phyloP scores from a whole-genome alignment of 129 eudicot genomes.

The Lactuca sativa region DNA sequence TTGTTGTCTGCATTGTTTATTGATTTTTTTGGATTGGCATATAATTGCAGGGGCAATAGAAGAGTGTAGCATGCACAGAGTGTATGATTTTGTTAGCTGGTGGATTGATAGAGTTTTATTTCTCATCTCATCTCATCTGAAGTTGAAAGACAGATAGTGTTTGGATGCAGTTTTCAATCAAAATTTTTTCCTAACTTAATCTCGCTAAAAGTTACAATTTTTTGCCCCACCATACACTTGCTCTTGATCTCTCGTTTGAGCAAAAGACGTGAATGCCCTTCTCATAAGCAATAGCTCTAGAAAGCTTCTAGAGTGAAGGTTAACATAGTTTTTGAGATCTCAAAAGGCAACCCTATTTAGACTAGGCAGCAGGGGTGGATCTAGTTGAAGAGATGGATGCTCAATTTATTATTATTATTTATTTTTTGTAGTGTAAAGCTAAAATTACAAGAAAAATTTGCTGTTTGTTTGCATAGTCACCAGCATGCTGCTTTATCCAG shows the following conservation, averaged over 20 bases:
- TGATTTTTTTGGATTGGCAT: conserved; percentile 89
- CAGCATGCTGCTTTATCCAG: neutral
- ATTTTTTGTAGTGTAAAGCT: no score
- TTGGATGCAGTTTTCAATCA: conserved; percentile 54
- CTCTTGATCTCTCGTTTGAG: no score
- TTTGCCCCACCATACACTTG: no score
- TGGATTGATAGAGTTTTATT: conserved; percentile 89
- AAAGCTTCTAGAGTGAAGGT: conserved; percentile 9
- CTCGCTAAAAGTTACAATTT: neutral
- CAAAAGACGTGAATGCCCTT: no score
- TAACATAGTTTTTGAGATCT: conserved; percentile 2
- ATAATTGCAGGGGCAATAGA: conserved; percentile 97
- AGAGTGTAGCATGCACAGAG: conserved; percentile 91
- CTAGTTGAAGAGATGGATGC: neutral
- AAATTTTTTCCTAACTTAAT: conserved; percentile 44
- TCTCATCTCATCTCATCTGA: conserved; percentile 87
- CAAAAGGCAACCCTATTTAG: neutral
- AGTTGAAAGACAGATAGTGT: conserved; percentile 75
- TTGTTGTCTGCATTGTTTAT: conserved; percentile 45
- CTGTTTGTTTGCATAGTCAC: neutral
- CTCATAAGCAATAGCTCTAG: no score
- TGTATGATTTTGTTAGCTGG: conserved; percentile 96
- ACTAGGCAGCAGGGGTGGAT: neutral
- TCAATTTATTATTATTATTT: no score
- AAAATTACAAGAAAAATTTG: no score